Evolutionary conservation across 202 grass and related monocot genomes (phyloP).

Genomic region (Digitaria exilis): DNA sequence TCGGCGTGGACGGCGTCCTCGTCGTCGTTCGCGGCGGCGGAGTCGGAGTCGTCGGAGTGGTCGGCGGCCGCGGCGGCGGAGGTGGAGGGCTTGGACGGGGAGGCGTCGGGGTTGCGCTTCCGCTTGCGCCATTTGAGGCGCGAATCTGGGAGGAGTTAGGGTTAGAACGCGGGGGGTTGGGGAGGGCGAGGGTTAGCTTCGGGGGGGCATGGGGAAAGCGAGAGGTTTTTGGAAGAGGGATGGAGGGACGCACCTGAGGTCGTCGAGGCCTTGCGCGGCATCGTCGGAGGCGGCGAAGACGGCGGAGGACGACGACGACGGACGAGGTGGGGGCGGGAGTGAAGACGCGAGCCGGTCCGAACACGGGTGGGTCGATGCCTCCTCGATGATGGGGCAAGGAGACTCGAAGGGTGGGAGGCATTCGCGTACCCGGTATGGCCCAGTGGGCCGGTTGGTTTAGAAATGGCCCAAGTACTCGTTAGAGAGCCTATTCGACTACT

Average conservation of each 20-base stretch:
- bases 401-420: background rate
- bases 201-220: background rate
- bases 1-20: constrained; percentile 32
- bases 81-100: constrained; percentile 36
- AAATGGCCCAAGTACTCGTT: background rate
- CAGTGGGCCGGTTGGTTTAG: background rate
- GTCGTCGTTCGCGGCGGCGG: constrained; percentile 27
- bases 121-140: constrained; percentile 82
- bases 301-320: constrained; percentile 1
- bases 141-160: constrained; percentile 62
- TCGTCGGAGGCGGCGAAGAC: constrained; percentile 15
- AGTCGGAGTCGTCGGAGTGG: constrained; percentile 40
- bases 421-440: background rate
- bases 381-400: background rate
- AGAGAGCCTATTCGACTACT: no score
- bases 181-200: background rate
- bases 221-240: background rate
- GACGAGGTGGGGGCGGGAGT: constrained; percentile 14
- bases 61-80: constrained; percentile 21
- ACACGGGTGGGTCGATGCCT: background rate
- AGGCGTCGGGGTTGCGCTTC: constrained; percentile 64
- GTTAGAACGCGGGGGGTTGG: background rate
- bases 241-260: constrained; percentile 46
- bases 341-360: constrained; percentile 17
- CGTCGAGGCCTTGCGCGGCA: constrained; percentile 53